phyloP scores from a whole-genome alignment of 2,329 filamentous ascomycete species.

The Claviceps sp. region DNA sequence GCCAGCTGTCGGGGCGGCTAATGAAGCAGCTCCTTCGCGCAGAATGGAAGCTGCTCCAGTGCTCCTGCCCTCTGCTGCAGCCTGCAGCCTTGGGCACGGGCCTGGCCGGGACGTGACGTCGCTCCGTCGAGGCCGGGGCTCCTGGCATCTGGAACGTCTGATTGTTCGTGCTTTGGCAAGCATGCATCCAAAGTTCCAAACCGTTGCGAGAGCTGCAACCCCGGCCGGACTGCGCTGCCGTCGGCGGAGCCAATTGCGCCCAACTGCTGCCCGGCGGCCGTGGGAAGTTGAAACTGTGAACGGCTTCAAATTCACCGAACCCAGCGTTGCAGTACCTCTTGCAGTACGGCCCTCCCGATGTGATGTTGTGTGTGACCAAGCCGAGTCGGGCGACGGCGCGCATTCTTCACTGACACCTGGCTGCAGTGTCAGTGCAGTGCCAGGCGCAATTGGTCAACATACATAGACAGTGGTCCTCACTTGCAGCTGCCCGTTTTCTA shows the following conservation, averaged over 20 bases:
- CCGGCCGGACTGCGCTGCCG: neutral
- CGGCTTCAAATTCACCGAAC: neutral
- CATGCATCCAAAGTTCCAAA: neutral
- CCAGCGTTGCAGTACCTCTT: slow-evolving; percentile 1
- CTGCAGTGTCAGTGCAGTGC: neutral
- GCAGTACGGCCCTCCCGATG: neutral
- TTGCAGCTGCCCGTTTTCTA: neutral
- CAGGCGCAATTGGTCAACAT: neutral
- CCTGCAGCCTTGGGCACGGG: no score
- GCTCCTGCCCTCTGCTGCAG: no score
- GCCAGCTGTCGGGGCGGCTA: no score
- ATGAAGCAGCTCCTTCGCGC: no score
- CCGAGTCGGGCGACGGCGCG: no score
- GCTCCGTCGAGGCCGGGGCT: no score
- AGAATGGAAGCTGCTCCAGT: no score
- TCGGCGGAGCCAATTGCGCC: neutral
- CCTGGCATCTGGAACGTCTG: neutral
- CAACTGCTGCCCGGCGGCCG: no score
- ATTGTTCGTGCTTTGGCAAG: neutral
- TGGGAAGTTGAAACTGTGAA: no score
- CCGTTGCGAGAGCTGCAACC: no score
- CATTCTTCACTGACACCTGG: neutral
- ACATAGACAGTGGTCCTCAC: neutral
- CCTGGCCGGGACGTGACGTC: no score
- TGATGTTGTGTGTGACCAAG: no score